Conservation (phyloP, 768 basidiomycete genomes). For the Rhodotorula babjevae region DNA sequence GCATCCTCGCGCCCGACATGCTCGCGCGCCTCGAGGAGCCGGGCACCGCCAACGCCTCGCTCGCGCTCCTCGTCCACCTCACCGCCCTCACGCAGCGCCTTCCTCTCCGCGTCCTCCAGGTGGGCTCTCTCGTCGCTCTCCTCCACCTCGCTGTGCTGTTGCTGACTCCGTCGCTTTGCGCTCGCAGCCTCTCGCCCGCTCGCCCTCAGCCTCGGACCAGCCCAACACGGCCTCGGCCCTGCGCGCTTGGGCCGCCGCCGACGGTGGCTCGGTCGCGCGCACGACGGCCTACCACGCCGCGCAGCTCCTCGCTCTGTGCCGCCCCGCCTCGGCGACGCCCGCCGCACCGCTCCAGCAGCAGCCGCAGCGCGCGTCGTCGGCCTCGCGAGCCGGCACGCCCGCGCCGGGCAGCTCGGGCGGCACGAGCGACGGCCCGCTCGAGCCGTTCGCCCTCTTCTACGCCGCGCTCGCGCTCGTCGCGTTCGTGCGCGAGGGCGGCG, state of each 20-base stretch:
- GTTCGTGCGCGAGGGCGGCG: slow-evolving; percentile 3
- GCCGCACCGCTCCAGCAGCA: neutral
- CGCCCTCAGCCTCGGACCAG: neutral
- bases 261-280: slow-evolving; percentile 15
- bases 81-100: slow-evolving; percentile 22
- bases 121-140: neutral
- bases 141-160: too few relatives aligned
- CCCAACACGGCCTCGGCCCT: neutral
- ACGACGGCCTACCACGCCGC: slow-evolving; percentile 33
- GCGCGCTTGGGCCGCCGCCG: slow-evolving; percentile 11
- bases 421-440: slow-evolving; percentile 28
- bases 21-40: slow-evolving; percentile 11
- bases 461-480: slow-evolving; percentile 28
- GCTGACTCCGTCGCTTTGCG: neutral
- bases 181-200: slow-evolving; percentile 25
- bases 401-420: neutral
- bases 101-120: slow-evolving; percentile 26
- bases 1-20: slow-evolving; percentile 29
- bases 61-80: slow-evolving; percentile 31
- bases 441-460: slow-evolving; percentile 35
- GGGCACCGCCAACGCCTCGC: slow-evolving; percentile 1
- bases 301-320: slow-evolving; percentile 32
- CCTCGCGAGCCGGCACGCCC: neutral
- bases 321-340: neutral
- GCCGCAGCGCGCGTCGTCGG: neutral